A percentile compares a stretch with the other conserved stretches of the same genome.
phyloP scores from a whole-genome alignment of 2,329 filamentous ascomycete species.

The Ophiostoma tasmaniense region DNA sequence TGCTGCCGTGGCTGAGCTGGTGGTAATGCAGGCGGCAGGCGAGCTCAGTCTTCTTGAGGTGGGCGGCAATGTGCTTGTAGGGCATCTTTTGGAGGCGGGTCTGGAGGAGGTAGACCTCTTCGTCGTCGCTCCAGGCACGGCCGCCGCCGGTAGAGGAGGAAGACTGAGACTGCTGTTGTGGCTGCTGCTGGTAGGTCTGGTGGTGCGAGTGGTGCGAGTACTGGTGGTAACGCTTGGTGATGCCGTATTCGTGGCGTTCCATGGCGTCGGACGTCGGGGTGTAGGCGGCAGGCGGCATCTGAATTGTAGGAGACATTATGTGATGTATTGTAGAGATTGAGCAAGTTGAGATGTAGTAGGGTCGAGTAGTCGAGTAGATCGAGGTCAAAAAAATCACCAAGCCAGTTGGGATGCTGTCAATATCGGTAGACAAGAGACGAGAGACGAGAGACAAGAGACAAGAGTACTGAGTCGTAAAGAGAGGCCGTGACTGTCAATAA shows the following conservation, averaged over 20 bases:
- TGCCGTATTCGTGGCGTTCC: slow-evolving; percentile 50
- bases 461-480: slow-evolving; percentile 11
- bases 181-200: background rate
- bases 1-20: slow-evolving; percentile 73
- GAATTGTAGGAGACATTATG: slow-evolving; percentile 43
- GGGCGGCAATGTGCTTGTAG: slow-evolving; percentile 80
- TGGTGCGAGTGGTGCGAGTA: background rate
- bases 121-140: slow-evolving; percentile 77
- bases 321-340: background rate
- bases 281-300: slow-evolving; percentile 39
- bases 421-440: background rate
- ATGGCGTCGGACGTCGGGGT: slow-evolving; percentile 45
- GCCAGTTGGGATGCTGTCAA: slow-evolving; percentile 37
- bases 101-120: slow-evolving; percentile 79
- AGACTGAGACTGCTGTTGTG: slow-evolving; percentile 15
- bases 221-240: slow-evolving; percentile 52
- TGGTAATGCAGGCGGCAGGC: slow-evolving; percentile 83
- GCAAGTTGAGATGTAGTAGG: background rate
- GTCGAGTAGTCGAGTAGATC: background rate
- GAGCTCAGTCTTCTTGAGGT: slow-evolving; percentile 80
- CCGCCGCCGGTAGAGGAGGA: slow-evolving; percentile 62
- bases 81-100: slow-evolving; percentile 82
- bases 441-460: background rate
- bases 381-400: slow-evolving; percentile 32
- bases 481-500: slow-evolving; percentile 23